Evolutionary conservation across 1,284 basidiomycete species (phyloP), one percentile per base, ranked within the genome.

Genomic region (Cryptococcus maquisensis): DNA sequence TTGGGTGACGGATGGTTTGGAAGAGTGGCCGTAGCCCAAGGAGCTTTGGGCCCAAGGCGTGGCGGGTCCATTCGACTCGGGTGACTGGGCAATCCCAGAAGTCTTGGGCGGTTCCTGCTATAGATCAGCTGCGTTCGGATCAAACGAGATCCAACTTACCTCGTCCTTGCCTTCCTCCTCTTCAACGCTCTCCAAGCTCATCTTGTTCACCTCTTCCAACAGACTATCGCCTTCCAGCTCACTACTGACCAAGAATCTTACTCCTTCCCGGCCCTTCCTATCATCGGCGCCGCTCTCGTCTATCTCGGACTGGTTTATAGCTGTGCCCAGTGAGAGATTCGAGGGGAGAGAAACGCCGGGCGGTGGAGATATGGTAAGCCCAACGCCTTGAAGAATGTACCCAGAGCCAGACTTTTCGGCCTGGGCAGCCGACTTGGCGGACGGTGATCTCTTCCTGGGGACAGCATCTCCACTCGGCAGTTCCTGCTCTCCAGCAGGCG

Each of bases 191-290:
- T 74, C 73, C 46, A 77, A 56, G 52, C 70, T 75, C 67, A 74
- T 75, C 64, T 75, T 73, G 59, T 75, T 75, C 9, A 77, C 68
- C 56, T 77, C 75, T 26, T 75, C 71, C 16, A 77, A 57, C 23
- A 77, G 56, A 48, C 70, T 72, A 51, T 77, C 73, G 5, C 69
- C 73, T 40, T 77, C 46, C 3, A 77, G 61, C 56, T 78, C 75
- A 51, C 69, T 72, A 2, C 72, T 69, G 0, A 77, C 73, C 70
- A 75, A 75, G 63, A 78, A 78, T 18, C 73, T 60, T 6, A 76
- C 72, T 12, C 69, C 67, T 67, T 66, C 32, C 54, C 51, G 28
- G 28, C 28, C 28, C 28, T 32, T 32, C 28, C 28, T 32, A 32
- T 32, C 28, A 32, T 32, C 28, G 4, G 28, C 28, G 28, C 28